A percentile compares a stretch with the other conserved stretches of the same genome.
phyloP scores from a whole-genome alignment of 208 protist genomes.

The Strigomonas culicis region DNA sequence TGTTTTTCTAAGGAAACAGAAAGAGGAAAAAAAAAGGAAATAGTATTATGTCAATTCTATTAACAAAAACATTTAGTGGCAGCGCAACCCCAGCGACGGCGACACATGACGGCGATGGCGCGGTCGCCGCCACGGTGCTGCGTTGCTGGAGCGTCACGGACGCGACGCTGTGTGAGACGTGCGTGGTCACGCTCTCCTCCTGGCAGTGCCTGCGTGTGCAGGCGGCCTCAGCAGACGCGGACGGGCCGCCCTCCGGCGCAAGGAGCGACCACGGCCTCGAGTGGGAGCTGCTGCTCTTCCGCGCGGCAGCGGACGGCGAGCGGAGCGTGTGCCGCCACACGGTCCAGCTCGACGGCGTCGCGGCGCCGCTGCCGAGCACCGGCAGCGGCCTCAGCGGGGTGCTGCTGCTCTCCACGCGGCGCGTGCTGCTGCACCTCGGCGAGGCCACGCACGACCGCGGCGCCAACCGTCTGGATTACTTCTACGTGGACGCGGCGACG shows the following conservation, averaged over 20 bases:
- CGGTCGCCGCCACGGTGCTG: constrained; percentile 13
- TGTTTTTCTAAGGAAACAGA: too few relatives aligned
- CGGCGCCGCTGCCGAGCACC: constrained; percentile 7
- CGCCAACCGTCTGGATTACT: too few relatives aligned
- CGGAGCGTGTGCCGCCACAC: too few relatives aligned
- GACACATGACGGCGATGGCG: too few relatives aligned
- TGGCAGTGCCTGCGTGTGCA: constrained; percentile 21
- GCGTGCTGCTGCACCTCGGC: constrained; percentile 31
- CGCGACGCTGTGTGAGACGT: constrained; percentile 14
- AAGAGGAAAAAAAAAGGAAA: neutral
- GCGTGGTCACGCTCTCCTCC: constrained; percentile 20
- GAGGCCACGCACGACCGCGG: too few relatives aligned
- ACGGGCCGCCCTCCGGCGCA: too few relatives aligned
- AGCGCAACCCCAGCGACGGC: too few relatives aligned
- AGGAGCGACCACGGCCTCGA: too few relatives aligned
- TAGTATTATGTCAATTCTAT: neutral
- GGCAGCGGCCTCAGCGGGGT: constrained; percentile 26
- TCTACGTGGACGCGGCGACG: too few relatives aligned
- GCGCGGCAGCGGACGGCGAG: too few relatives aligned
- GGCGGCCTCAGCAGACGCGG: neutral
- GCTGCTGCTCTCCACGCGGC: constrained; percentile 40
- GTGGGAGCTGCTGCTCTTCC: too few relatives aligned
- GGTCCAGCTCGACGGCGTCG: too few relatives aligned
- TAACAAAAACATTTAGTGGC: neutral
- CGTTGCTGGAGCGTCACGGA: constrained; percentile 26